Percentiles rank a stretch among this genome's conserved stretches.
Conservation (phyloP, 805 yeast genomes). For the Kurtzmaniella fragi region DNA sequence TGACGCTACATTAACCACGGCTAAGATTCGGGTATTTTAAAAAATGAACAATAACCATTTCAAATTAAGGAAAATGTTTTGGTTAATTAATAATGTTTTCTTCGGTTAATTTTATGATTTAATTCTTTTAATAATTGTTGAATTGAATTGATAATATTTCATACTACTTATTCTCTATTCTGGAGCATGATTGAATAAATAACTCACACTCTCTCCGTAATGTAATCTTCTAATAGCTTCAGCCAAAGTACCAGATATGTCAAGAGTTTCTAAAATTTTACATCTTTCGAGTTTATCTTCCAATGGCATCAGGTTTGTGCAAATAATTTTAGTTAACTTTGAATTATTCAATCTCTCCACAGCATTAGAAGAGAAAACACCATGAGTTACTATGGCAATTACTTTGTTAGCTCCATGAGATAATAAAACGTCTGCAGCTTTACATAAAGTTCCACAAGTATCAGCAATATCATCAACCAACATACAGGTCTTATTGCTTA, state of each 20-base stretch:
- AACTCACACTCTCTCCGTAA: constrained; percentile 93
- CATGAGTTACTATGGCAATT: constrained; percentile 93
- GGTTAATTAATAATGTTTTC: too few species aligned
- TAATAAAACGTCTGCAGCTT: constrained; percentile 85
- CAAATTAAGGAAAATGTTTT: too few species aligned
- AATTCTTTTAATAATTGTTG: too few species aligned
- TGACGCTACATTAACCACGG: too few species aligned
- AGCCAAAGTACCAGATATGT: constrained; percentile 81
- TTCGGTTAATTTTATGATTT: too few species aligned
- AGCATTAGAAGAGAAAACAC: constrained; percentile 85
- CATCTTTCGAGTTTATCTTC: constrained; percentile 55
- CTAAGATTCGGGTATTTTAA: too few species aligned
- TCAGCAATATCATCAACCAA: constrained; percentile 98
- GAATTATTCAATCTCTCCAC: constrained; percentile 64
- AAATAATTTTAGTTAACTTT: constrained; percentile 67
- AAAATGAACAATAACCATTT: too few species aligned
- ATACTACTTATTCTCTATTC: background rate
- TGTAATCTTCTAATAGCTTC: constrained; percentile 93
- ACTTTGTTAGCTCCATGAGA: constrained; percentile 80
- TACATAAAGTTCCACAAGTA: constrained; percentile 94
- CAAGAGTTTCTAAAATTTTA: constrained; percentile 72
- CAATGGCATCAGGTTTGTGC: constrained; percentile 92
- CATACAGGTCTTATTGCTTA: constrained; percentile 72
- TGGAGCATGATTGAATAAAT: constrained; percentile 65
- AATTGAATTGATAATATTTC: too few species aligned